A percentile compares a stretch with the other conserved stretches of the same genome.
Evolutionary conservation across 345 rosid species (phyloP).

Genomic region (Passiflora organensis): DNA sequence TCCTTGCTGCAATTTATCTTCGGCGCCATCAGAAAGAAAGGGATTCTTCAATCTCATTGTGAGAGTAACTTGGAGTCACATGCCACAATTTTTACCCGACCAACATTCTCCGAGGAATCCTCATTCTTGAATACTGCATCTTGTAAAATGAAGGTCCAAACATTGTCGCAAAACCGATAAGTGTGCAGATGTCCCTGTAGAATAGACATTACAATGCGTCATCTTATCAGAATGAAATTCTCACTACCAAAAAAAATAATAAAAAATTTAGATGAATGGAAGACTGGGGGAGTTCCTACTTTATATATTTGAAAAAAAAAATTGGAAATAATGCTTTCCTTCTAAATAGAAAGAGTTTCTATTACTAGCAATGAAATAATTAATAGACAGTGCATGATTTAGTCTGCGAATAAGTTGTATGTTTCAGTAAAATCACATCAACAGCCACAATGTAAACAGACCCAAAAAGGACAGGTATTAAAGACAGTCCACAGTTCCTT

Average conservation of each 20-base stretch:
- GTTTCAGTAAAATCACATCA: no score
- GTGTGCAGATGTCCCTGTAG: constrained; percentile 96
- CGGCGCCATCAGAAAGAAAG: constrained; percentile 5
- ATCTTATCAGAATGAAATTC: not conserved
- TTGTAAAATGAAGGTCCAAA: constrained; percentile 97
- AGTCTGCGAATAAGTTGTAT: no score
- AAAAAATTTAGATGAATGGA: no score
- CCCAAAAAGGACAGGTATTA: no score
- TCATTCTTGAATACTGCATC: constrained; percentile 63
- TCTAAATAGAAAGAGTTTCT: no score
- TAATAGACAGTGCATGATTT: no score
- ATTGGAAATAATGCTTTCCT: no score
- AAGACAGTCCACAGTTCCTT: no score
- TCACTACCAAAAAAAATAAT: not conserved
- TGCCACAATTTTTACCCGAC: constrained; percentile 89
- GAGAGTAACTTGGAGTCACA: constrained; percentile 93
- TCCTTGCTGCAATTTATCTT: constrained; percentile 11
- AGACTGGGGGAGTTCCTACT: no score
- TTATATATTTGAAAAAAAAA: no score
- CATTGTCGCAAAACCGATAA: constrained; percentile 97
- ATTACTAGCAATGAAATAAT: no score
- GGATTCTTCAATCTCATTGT: constrained; percentile 37
- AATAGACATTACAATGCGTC: not conserved
- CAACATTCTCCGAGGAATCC: constrained; percentile 54
- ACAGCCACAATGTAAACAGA: no score